A percentile compares a stretch with the other conserved stretches of the same genome.
phyloP scores from a whole-genome alignment of 768 basidiomycete species.

The Suillus brevipes region DNA sequence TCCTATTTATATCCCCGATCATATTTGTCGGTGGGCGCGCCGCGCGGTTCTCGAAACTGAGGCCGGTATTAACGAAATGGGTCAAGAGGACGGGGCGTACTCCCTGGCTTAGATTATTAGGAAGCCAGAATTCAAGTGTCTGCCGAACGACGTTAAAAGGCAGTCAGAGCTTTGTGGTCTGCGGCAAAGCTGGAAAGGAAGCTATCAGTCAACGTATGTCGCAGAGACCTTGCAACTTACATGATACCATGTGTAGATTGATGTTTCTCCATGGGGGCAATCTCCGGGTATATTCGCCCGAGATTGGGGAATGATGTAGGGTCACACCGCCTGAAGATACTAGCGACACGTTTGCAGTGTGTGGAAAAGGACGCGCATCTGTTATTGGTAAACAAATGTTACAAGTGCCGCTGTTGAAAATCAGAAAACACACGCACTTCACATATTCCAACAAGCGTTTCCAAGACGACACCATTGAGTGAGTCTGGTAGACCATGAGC shows the following conservation, averaged over 20 bases:
- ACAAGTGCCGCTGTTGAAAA: background rate
- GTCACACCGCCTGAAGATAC: slow-evolving; percentile 77
- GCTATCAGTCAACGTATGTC: too few species aligned
- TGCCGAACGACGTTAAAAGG: too few species aligned
- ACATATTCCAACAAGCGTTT: slow-evolving; percentile 89
- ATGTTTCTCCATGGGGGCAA: slow-evolving; percentile 89
- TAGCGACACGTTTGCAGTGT: slow-evolving; percentile 87
- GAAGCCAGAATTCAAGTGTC: too few species aligned
- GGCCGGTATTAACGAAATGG: too few species aligned
- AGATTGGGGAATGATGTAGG: slow-evolving; percentile 84
- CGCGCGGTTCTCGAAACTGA: too few species aligned
- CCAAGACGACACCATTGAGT: slow-evolving; percentile 78
- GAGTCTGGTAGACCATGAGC: slow-evolving; percentile 83
- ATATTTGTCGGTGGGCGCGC: too few species aligned
- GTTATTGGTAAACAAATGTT: slow-evolving; percentile 3
- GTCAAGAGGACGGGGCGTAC: too few species aligned
- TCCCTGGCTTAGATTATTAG: too few species aligned
- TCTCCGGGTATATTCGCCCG: slow-evolving; percentile 80
- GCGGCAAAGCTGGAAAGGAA: too few species aligned
- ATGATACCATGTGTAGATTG: slow-evolving; percentile 93
- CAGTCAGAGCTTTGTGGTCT: too few species aligned
- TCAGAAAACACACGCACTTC: slow-evolving; percentile 53
- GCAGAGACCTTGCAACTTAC: too few species aligned
- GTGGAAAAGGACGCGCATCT: slow-evolving; percentile 86
- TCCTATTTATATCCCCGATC: too few species aligned